Base-by-base conservation (phyloP, 2,329 filamentous ascomycete species). In the Blumeria hordei region DNA sequence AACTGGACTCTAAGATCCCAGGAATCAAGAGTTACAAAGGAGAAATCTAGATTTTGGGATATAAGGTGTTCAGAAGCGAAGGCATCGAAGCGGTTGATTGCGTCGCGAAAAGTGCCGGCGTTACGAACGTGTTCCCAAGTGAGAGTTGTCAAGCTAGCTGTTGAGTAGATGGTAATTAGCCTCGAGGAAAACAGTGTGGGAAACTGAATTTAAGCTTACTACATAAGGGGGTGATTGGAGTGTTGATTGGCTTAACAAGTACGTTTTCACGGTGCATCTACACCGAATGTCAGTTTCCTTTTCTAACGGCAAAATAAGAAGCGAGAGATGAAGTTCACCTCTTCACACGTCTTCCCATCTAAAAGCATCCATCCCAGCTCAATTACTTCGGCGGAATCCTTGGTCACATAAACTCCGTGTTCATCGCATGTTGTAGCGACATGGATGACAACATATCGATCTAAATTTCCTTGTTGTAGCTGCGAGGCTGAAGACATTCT, bases 101-200 rank as follows among this genome's bases (percentile, higher is more conserved):
- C 92, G 71, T 96, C 92, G 64, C 90, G 83, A 78, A 96, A 98
- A 62, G 88, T 90, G 62, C 92, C 92, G 67, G 92, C 90, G 69
- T 90, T 93, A 68, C 90, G 85, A 67, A 98, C 92, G 72, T 98
- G 90, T 70, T 98, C 92, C 92, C 92, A 98, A 55, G 92, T 96
- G 64, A 98, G 74, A 61, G 92, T 98, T 49, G 92, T 98, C 68
- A 98, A 75, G 72, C 88, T 95, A 67, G 92, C 88, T 95, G 67
- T 61, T 65, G 53, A 55, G 16, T 28, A 28, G 9, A 28, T 28
- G 21, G 21, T 14, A 47, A 14, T 47, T 28, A 47, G 44, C 8
- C 33, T 47, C 44, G 14, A n/a, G 18, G 9, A 43, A n/a, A 18
- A 43, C 8, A 16, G 18, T 43, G n/a, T 43, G 12, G 39, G 39